Evolutionary conservation across 129 eudicot genomes (phyloP), one percentile per base, ranked within the genome.

Genomic region (Escallonia rubra): DNA sequence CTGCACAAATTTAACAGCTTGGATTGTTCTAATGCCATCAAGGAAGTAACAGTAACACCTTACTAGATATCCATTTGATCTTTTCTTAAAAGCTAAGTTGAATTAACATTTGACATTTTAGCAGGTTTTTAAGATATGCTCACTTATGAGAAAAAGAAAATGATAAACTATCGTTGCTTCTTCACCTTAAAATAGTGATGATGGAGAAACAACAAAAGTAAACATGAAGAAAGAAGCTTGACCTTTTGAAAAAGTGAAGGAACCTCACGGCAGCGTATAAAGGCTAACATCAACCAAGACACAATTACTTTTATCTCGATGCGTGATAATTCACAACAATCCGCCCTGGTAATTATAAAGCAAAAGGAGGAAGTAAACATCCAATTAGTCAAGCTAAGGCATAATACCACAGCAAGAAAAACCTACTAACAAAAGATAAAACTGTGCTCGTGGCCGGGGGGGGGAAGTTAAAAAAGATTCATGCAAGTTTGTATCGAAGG

Each of bases 231-330:
- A 44, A 14, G 59, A 50, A 66, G 53, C 5, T 68, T 64, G 7
- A 89, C 99, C 96, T 93, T 93, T 63, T 81, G 86, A 68, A 80
- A 70, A 47, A 93, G 90, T 67, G 80, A 40, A 5, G 99, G 99
- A 59, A 89, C 83, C 71, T 93, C 99, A 50, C 88, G 85, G 63
- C 86, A 78, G 12, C 82, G 76, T 49, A 83, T 70, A 69, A 93
- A 93, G 42, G 96, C 80, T 45, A 71, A 65, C 82, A 64, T 89
- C 74, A 93, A 73, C 72, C 82, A 86, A 59, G 79, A 80, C 68
- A 89, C 51, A 44, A 86, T 57, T 74, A 57, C 58, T 59, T 78
- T 52, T 67, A 77, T 72, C 66, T 78, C 81, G 65, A 86, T 72
- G 70, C 63, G 6, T 6, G 79, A 68, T 16, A 80, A 55, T 65